phyloP scores from a whole-genome alignment of 2,329 filamentous ascomycete species.

The Pseudogymnoascus sp. region DNA sequence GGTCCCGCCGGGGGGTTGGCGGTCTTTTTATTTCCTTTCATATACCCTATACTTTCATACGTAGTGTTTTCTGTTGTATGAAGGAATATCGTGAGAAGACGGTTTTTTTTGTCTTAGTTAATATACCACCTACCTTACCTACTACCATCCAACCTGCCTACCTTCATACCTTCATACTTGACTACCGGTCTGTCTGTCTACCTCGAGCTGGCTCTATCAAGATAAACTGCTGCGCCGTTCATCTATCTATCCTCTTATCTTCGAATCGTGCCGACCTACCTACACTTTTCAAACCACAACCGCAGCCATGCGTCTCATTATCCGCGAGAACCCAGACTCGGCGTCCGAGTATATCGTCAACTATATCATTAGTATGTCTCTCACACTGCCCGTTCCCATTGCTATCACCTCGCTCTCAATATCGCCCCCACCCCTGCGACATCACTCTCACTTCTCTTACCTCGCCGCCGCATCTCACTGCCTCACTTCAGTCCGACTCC shows the following conservation, averaged over 20 bases:
- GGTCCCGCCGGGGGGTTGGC: neutral
- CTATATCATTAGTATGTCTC: constrained; percentile 61
- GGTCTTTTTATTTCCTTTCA: neutral
- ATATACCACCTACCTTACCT: neutral
- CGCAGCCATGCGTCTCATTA: constrained; percentile 67
- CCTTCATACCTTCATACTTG: neutral
- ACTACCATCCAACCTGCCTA: neutral
- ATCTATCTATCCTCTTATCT: neutral
- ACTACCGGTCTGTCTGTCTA: neutral
- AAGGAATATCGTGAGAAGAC: neutral
- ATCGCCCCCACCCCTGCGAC: neutral
- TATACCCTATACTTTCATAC: neutral
- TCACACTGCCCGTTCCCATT: neutral
- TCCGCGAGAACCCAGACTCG: constrained; percentile 60
- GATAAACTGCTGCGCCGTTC: neutral
- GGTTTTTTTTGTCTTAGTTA: neutral
- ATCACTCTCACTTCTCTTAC: neutral
- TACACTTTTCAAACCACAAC: neutral
- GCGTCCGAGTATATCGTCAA: constrained; percentile 72
- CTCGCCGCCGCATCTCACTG: neutral
- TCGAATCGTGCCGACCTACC: neutral
- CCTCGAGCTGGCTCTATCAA: neutral
- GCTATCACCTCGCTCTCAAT: neutral
- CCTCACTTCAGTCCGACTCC: neutral
- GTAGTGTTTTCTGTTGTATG: neutral